A percentile compares a stretch with the other conserved stretches of the same genome.
phyloP scores from a whole-genome alignment of 2,329 filamentous ascomycete genomes.

The Colletotrichum gloeosporioides region DNA sequence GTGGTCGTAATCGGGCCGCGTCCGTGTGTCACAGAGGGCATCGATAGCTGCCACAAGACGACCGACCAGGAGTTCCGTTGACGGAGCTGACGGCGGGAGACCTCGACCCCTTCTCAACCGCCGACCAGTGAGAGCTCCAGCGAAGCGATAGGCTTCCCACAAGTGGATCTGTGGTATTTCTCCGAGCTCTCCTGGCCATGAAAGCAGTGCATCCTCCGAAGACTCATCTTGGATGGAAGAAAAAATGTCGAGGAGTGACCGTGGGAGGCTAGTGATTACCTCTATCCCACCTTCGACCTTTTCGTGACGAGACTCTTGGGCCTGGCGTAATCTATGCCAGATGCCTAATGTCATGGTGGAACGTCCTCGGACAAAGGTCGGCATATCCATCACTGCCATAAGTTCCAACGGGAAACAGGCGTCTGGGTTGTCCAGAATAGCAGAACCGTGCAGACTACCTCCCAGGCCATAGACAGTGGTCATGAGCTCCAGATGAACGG shows the following conservation, averaged over 20 bases:
- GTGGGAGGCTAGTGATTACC: not conserved
- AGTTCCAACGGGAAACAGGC: not conserved
- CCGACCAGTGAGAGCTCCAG: not conserved
- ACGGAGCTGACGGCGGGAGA: not conserved
- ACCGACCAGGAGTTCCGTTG: not conserved
- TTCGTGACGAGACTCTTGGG: not conserved
- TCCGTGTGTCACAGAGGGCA: not conserved
- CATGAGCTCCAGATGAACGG: not conserved
- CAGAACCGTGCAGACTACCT: not conserved
- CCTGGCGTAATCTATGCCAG: not conserved
- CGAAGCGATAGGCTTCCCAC: not conserved
- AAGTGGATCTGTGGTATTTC: not conserved
- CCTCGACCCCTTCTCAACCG: not conserved
- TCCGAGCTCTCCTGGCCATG: not conserved
- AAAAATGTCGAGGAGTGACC: not conserved
- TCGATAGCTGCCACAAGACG: not conserved
- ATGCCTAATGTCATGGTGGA: not conserved
- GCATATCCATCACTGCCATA: constrained; percentile 16
- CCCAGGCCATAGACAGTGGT: not conserved
- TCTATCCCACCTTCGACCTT: not conserved
- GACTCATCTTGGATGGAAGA: not conserved
- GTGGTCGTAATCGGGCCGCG: not conserved
- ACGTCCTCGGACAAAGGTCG: constrained; percentile 4
- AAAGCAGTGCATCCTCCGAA: not conserved
- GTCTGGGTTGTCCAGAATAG: not conserved